Evolutionary conservation across 2,329 filamentous ascomycete genomes (phyloP), one percentile per base, ranked within the genome.

Genomic region (Monosporascus sp.): DNA sequence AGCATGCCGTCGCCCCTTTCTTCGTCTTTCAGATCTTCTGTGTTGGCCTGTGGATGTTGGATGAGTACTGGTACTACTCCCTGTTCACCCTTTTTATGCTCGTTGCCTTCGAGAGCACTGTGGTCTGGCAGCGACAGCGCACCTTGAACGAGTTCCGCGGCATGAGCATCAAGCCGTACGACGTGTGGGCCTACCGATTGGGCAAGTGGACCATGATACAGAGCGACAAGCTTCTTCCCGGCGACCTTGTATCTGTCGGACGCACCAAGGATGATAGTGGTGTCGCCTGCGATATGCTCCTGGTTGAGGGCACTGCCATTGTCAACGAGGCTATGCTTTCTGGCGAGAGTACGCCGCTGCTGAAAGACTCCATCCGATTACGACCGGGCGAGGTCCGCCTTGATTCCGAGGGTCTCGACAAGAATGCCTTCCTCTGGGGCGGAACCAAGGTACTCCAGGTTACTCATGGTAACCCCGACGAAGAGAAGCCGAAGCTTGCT

Each of bases 41-140:
- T 64, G 94, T 99, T 54, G 95, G 94, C 17, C 77, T 99, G 56
- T 99, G 94, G 94, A 90, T 97, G 85, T 77, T 99, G 68, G 94
- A 99, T 68, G 95, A 99, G 74, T 99, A 97, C 75, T 99, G 95
- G 94, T 99, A 99, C 78, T 99, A 99, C 75, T 97, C 94, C 56
- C 83, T 99, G 20, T 99, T 99, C 73, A 99, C 95, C 1, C 85
- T 99, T 22, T 92, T 97, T 76, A 99, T 99, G 95, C 83, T 99
- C 52, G 90, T 99, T 61, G 86, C 84, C 54, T 99, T 99, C 63
- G 94, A 99, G 76, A 97, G 92, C 70, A 99, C 94, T 2, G 95
- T 99, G 38, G 95, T 99, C 17, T 99, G 94, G 95, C 94, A 99
- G 75, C 86, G 94, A 56, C 94, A 99, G 80, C 83, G 93, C 61